Evolutionary conservation across 768 basidiomycete species (phyloP), one percentile per base, ranked within the genome.

Genomic region (Amanita brunnescens): DNA sequence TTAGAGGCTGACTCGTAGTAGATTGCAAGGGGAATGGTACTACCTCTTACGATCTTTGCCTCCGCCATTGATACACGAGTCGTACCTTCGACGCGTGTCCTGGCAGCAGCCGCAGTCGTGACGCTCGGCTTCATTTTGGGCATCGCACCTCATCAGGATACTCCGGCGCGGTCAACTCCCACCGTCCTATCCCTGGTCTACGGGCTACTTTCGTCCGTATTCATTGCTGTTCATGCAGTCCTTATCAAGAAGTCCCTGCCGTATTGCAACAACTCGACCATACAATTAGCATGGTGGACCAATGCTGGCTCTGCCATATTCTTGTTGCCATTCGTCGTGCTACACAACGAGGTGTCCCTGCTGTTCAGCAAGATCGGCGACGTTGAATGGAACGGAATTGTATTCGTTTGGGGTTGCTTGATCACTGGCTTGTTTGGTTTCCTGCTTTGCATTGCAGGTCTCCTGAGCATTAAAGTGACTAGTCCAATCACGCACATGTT

Each of bases 401-500:
- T 79, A 3, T 86, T 85, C 58, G 54, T 79, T 6, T 82, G 77
- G 78, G 87, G 86, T 1, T 80, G 73, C 52, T 55, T 80, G 41
- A 70, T 85, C 42, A 88, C 87, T 18, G 87, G 87, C 14, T 54
- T 83, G n/a, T 85, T 88, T 54, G 88, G 88, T 2, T 91, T 90
- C 70, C 63, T 90, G 53, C 80, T 91, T 34, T 87, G 85, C 57
- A 67, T 91, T 35, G 87, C 89, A 1, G 86, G 85, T 18, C 67
- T 90, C 57, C 68, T 91, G 54, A 86, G 84, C 61, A 87, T 91
- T 70, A 85, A 85, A 61, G 78, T 88, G 45, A 90, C 87, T 13
- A 85, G 83, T 51, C 88, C 88, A 4, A 76, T 91, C 49, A 89
- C 87, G 1, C 89, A 90, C 63, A 91, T 89, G 86, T 86, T 91